Evolutionary conservation across 495 filamentous ascomycete species (phyloP).

Genomic region (Penicillium dipodomyicola): DNA sequence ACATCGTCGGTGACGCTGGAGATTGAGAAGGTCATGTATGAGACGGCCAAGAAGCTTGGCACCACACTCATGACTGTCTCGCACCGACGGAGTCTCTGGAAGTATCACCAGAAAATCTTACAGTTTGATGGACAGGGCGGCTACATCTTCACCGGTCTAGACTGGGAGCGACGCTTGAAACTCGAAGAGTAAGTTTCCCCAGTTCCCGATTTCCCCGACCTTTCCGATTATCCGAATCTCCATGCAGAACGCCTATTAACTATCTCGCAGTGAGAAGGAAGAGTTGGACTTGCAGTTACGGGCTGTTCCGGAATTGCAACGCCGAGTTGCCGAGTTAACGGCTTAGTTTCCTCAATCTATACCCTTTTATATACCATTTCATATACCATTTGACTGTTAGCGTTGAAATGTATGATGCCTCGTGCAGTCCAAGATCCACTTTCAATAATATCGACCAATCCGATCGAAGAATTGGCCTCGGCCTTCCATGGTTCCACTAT

Average conservation of each 20-base stretch:
- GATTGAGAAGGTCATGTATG: conserved; percentile 94
- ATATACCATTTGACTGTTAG: no score
- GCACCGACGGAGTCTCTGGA: conserved; percentile 89
- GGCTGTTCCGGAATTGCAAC: conserved; percentile 82
- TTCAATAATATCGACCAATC: not conserved
- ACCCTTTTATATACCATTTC: not conserved
- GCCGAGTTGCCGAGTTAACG: conserved; percentile 73
- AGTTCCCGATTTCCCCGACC: not conserved
- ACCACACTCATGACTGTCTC: conserved; percentile 96
- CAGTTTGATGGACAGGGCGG: conserved; percentile 95
- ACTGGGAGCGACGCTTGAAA: conserved; percentile 79
- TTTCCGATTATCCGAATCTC: not conserved
- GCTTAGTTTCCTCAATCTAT: conserved; percentile 6
- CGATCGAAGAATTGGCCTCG: not conserved
- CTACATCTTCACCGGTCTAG: conserved; percentile 85
- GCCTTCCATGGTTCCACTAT: not conserved
- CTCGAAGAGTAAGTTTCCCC: conserved; percentile 72
- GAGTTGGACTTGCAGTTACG: conserved; percentile 83
- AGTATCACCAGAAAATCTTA: conserved; percentile 88
- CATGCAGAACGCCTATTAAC: conserved; percentile 3
- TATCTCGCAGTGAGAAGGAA: conserved; percentile 73
- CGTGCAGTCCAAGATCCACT: not conserved
- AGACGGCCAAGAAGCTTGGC: conserved; percentile 83
- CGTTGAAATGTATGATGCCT: conserved; percentile 11
- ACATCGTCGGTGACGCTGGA: conserved; percentile 90